These are phyloP conservation scores for Apophysomyces trapeziformis DNA, from an alignment of 371 early-diverging fungal genomes.

Conservation along the genomic window DNA sequence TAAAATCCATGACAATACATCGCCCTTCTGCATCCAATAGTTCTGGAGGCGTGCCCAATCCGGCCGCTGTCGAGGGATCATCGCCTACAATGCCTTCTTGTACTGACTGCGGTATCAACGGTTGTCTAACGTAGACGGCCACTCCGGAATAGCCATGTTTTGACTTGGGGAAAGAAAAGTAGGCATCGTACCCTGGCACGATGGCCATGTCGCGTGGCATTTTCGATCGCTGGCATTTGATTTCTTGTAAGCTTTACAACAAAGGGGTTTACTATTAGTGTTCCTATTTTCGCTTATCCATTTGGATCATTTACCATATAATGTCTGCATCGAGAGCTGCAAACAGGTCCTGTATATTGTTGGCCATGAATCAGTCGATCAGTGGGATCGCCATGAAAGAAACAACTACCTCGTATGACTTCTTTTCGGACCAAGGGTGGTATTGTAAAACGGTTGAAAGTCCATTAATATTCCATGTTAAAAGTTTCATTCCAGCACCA, in stretches of 20 bases:
- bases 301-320: slow-evolving; percentile 50
- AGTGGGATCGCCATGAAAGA: background rate
- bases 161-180: slow-evolving; percentile 67
- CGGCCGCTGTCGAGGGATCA: slow-evolving; percentile 10
- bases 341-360: slow-evolving; percentile 46
- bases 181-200: slow-evolving; percentile 77
- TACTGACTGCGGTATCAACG: slow-evolving; percentile 49
- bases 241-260: slow-evolving; percentile 71
- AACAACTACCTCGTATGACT: slow-evolving; percentile 56
- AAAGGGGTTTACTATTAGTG: too few relatives aligned
- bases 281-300: too few relatives aligned
- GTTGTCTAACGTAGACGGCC: slow-evolving; percentile 69
- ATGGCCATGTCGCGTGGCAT: slow-evolving; percentile 65
- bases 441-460: slow-evolving; percentile 62
- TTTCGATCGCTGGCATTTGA: slow-evolving; percentile 67
- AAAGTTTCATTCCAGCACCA: slow-evolving; percentile 50
- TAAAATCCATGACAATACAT: slow-evolving; percentile 79
- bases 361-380: background rate
- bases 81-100: slow-evolving; percentile 72
- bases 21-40: slow-evolving; percentile 81
- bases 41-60: slow-evolving; percentile 42
- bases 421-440: slow-evolving; percentile 58
- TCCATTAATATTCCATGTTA: slow-evolving; percentile 75
- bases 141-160: slow-evolving; percentile 81
- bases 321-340: slow-evolving; percentile 72